Conservation (phyloP, 768 basidiomycete genomes). For the Cystobasidium onofrii region DNA sequence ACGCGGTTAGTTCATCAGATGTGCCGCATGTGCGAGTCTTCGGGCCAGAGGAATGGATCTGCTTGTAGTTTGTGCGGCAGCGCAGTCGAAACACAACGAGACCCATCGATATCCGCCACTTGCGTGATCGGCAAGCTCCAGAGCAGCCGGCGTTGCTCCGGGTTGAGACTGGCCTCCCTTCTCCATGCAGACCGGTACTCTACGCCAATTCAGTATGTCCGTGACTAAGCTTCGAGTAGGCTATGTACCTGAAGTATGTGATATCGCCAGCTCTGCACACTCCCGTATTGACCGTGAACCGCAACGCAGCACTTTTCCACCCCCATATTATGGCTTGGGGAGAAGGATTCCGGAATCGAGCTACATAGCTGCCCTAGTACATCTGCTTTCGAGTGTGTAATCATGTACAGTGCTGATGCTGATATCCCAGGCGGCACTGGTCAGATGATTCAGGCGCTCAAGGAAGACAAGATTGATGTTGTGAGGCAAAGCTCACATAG, state of each 20-base stretch:
- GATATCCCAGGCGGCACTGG: slow-evolving; percentile 44
- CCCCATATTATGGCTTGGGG: slow-evolving; percentile 77
- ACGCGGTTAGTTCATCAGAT: too few relatives aligned
- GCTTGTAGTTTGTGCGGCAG: too few relatives aligned
- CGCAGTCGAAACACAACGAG: too few relatives aligned
- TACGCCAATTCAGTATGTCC: neutral
- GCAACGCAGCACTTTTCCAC: slow-evolving; percentile 74
- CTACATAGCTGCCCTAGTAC: slow-evolving; percentile 82
- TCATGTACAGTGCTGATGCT: neutral
- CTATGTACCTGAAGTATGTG: slow-evolving; percentile 18
- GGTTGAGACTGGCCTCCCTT: neutral
- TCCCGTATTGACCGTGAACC: neutral
- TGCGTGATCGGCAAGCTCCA: neutral
- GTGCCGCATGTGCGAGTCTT: too few relatives aligned
- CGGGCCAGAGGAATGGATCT: too few relatives aligned
- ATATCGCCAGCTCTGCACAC: neutral
- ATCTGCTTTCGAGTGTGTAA: too few relatives aligned
- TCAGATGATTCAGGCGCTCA: slow-evolving; percentile 47
- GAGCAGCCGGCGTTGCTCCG: neutral
- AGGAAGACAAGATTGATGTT: slow-evolving; percentile 43
- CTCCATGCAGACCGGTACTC: neutral
- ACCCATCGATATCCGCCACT: neutral
- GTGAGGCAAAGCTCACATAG: slow-evolving; percentile 31
- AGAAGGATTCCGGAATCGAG: slow-evolving; percentile 64
- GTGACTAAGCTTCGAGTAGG: slow-evolving; percentile 12